These are phyloP conservation scores for Gypsophila paniculata DNA, from an alignment of 179 eudicot species.

Conservation along the genomic window DNA sequence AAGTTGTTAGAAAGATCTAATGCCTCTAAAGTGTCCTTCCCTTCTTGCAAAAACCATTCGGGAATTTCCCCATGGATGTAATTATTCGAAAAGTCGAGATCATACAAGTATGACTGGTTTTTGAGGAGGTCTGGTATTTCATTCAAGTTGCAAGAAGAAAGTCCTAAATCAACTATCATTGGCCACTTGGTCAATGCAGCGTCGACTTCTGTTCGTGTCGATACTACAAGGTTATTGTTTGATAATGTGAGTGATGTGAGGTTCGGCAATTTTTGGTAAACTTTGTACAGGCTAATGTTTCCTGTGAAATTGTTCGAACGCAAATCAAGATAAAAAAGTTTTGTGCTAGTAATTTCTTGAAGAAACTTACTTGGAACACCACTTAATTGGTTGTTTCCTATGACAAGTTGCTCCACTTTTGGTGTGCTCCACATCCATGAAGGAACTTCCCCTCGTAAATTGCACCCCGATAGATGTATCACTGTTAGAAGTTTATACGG, in stretches of 20 bases:
- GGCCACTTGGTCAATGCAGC: slow-evolving; percentile 8
- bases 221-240: background rate
- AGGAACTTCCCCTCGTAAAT: slow-evolving; percentile 23
- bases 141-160: no score
- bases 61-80: slow-evolving; percentile 26
- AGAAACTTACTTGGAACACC: slow-evolving; percentile 20
- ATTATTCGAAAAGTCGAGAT: slow-evolving; percentile 26
- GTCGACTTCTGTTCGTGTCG: background rate
- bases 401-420: background rate
- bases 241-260: slow-evolving; percentile 1
- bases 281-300: slow-evolving; percentile 7
- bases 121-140: slow-evolving; percentile 16
- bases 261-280: background rate
- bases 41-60: slow-evolving; percentile 14
- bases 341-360: background rate
- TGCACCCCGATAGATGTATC: background rate
- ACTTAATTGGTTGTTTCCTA: slow-evolving; percentile 11
- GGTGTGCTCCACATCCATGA: slow-evolving; percentile 22
- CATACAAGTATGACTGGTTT: background rate
- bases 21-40: slow-evolving; percentile 1
- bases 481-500: slow-evolving; percentile 10
- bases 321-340: background rate
- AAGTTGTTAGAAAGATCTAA: slow-evolving; percentile 31
- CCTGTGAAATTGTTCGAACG: slow-evolving; percentile 19
- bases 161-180: background rate